A percentile compares a stretch with the other conserved stretches of the same genome.
phyloP scores from a whole-genome alignment of 2,329 filamentous ascomycete species.

The Clarireedia monteithiana region DNA sequence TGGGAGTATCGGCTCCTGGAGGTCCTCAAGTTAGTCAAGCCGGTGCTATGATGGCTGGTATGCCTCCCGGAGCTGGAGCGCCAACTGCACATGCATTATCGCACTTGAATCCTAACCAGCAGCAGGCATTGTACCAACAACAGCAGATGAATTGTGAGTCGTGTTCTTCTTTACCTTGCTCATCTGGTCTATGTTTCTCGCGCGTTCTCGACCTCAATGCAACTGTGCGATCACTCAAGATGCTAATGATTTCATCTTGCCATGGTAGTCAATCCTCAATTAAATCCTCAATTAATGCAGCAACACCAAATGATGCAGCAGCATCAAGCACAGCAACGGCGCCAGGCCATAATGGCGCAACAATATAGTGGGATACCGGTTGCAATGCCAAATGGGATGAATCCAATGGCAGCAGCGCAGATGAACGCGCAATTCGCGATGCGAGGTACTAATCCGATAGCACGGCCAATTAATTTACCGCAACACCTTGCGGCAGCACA shows the following conservation, averaged over 20 bases:
- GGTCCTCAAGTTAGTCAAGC: conserved; percentile 63
- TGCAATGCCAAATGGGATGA: conserved; percentile 49
- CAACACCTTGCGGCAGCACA: conserved; percentile 37
- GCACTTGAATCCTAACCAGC: conserved; percentile 53
- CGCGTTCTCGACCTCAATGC: conserved; percentile 6
- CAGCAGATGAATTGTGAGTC: conserved; percentile 27
- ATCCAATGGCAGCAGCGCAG: conserved; percentile 42
- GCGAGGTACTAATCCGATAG: conserved; percentile 36
- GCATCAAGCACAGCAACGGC: conserved; percentile 20
- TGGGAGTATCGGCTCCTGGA: conserved; percentile 64
- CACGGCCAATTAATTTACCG: conserved; percentile 38
- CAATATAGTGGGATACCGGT: conserved; percentile 46
- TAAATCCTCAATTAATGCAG: conserved; percentile 38
- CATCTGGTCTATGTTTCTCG: background rate
- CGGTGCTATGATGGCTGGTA: conserved; percentile 63
- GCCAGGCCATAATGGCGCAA: conserved; percentile 47
- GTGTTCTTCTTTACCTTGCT: background rate
- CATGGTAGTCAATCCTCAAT: conserved; percentile 25
- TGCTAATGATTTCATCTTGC: too few relatives aligned
- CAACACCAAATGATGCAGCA: conserved; percentile 27
- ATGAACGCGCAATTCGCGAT: conserved; percentile 41
- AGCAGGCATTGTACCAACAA: conserved; percentile 26
- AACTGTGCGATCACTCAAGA: too few relatives aligned
- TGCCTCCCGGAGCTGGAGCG: conserved; percentile 56
- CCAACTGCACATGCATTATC: conserved; percentile 62